Percentiles rank a stretch among this genome's conserved stretches.
Evolutionary conservation across 805 yeast genomes (phyloP).

Genomic region (Myxozyma lipomycoides): DNA sequence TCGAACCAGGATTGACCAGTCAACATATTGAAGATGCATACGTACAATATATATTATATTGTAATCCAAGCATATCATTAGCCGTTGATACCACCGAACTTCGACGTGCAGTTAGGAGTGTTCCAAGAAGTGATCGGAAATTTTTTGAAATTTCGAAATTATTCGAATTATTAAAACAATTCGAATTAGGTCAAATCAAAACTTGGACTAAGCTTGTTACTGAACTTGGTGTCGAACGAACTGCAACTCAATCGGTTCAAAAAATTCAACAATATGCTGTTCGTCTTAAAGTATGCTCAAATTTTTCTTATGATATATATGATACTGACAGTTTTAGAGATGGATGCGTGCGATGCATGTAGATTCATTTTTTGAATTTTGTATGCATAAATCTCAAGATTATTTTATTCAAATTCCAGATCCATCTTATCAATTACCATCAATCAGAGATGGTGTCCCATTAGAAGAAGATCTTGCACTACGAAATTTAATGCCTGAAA

Average conservation of each 20-base stretch:
- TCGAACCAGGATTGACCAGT: neutral
- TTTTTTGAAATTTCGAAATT: slow-evolving; percentile 15
- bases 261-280: slow-evolving; percentile 28
- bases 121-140: slow-evolving; percentile 28
- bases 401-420: slow-evolving; percentile 23
- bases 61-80: slow-evolving; percentile 19
- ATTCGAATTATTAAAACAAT: slow-evolving; percentile 15
- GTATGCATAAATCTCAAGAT: slow-evolving; percentile 19
- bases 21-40: slow-evolving; percentile 14
- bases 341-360: slow-evolving; percentile 30
- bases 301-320: neutral
- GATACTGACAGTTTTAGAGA: slow-evolving; percentile 4
- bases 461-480: slow-evolving; percentile 26
- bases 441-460: slow-evolving; percentile 23
- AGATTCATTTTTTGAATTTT: slow-evolving; percentile 27
- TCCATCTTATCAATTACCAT: slow-evolving; percentile 4
- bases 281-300: slow-evolving; percentile 17
- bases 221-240: slow-evolving; percentile 27
- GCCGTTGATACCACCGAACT: slow-evolving; percentile 15
- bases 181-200: slow-evolving; percentile 24
- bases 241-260: slow-evolving; percentile 25
- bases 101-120: slow-evolving; percentile 20
- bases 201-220: slow-evolving; percentile 26
- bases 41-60: slow-evolving; percentile 21
- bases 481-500: slow-evolving; percentile 18